Percentiles rank a stretch among this genome's conserved stretches.
Evolutionary conservation across 177 flowering plant genomes (phyloP).

Genomic region (Vitis hybrid): DNA sequence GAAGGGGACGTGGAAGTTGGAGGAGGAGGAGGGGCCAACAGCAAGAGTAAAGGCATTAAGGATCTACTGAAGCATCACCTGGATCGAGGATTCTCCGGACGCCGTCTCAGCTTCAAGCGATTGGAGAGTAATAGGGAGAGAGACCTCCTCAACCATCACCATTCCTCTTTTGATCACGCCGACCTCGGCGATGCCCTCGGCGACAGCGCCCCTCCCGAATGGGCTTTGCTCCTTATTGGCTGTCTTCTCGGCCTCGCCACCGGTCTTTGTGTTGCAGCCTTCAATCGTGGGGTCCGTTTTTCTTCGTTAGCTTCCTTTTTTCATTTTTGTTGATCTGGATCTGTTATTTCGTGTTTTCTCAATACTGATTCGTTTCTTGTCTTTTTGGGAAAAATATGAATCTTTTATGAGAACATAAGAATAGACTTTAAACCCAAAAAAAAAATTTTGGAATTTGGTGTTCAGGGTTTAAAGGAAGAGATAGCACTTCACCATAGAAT

Average conservation of each 20-base stretch:
- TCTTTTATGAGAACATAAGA: neutral
- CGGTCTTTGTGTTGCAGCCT: conserved; percentile 87
- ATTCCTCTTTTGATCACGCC: conserved; percentile 6
- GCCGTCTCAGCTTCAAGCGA: conserved; percentile 47
- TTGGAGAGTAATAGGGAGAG: conserved; percentile 21
- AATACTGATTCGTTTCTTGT: neutral
- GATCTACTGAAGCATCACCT: conserved; percentile 55
- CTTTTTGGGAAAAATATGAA: neutral
- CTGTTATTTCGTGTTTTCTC: neutral
- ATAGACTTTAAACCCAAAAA: no score
- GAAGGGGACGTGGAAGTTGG: conserved; percentile 45
- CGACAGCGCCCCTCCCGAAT: conserved; percentile 92
- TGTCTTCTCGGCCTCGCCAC: conserved; percentile 96
- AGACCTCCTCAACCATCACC: neutral
- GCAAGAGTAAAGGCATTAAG: conserved; percentile 17
- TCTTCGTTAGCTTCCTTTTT: no score
- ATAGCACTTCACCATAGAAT: no score
- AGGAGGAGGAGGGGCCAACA: neutral
- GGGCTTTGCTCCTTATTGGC: conserved; percentile 91
- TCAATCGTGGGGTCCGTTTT: conserved; percentile 73
- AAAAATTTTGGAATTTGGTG: no score
- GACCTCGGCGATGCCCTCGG: conserved; percentile 42
- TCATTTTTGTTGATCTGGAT: neutral
- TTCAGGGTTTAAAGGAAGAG: no score
- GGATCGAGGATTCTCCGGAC: conserved; percentile 57